These are phyloP conservation scores for Nakazawaea holstii DNA, from an alignment of 805 yeast genomes.

Conservation along the genomic window DNA sequence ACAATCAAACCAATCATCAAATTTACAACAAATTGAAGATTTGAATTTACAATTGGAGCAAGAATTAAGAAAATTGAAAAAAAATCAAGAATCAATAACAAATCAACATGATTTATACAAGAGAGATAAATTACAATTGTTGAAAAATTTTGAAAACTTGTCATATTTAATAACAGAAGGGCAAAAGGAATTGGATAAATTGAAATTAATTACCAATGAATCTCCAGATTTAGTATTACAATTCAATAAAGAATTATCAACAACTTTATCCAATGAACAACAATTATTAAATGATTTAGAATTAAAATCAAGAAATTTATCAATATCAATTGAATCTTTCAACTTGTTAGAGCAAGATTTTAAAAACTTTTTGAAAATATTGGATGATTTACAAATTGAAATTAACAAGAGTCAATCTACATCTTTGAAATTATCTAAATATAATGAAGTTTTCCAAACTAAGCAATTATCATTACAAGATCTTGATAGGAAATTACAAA, in stretches of 20 bases:
- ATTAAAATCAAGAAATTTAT: constrained; percentile 41
- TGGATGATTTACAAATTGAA: constrained; percentile 48
- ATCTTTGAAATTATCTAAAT: constrained; percentile 28
- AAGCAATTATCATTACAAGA: constrained; percentile 32
- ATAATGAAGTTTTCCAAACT: constrained; percentile 36
- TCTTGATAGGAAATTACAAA: constrained; percentile 35
- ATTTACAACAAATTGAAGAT: constrained; percentile 36
- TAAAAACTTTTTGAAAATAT: constrained; percentile 32
- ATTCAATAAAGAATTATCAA: constrained; percentile 47
- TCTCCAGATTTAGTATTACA: constrained; percentile 51
- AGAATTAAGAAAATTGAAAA: constrained; percentile 56
- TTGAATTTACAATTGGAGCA: constrained; percentile 54
- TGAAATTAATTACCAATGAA: constrained; percentile 54
- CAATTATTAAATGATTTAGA: constrained; percentile 36
- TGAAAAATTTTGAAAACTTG: constrained; percentile 56
- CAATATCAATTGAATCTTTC: constrained; percentile 54
- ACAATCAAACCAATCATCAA: constrained; percentile 18
- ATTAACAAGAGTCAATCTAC: constrained; percentile 36
- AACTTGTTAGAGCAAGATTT: constrained; percentile 44
- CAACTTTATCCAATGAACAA: constrained; percentile 36
- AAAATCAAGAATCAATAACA: constrained; percentile 56
- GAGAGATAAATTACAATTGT: constrained; percentile 51
- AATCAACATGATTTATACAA: constrained; percentile 61
- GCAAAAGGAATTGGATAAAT: constrained; percentile 51
- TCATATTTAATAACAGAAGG: constrained; percentile 52